Evolutionary conservation across 2,329 filamentous ascomycete species (phyloP), one percentile per base, ranked within the genome.

Genomic region (Seiridium cupressi): DNA sequence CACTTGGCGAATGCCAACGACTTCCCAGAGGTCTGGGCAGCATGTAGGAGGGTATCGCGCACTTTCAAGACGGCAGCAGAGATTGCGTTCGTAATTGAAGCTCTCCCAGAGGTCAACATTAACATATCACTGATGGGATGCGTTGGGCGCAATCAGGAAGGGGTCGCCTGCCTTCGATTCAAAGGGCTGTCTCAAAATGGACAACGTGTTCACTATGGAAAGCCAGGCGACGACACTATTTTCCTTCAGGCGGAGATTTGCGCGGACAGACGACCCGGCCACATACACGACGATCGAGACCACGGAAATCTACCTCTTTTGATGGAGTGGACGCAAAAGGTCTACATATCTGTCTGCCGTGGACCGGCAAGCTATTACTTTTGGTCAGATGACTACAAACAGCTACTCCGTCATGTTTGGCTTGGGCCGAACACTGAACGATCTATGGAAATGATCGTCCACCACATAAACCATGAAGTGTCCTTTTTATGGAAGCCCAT

Each of bases 301-400:
- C 31, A 38, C 32, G 42, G 49, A 13, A 47, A 54, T 31, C 46
- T 57, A 26, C 60, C 60, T 7, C 32, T 59, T 34, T 48, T 61
- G 36, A 40, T 61, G 4, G 60, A 61, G 47, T 61, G 60, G 60
- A 13, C 57, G 11, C 56, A 46, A n/a, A 55, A 51, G 9, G 13
- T 59, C 26, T 54, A 55, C 42, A 42, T 61, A 11, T 61, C 60
- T 5, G 51, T 61, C 9, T 55, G 46, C n/a, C 57, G 60, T n/a
- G 60, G 60, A 13, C 56, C 57, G 18, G 53, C 26, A 26, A 31
- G 60, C 34, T 57, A 57, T 35, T 36, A 56, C 40, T 26, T 42
- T 5, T 60, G 58, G 58, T 26, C 40, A 34, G 59, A 57, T 34
- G 46, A 54, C 31, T 18, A 54, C 44, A 47, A 26, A 40, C 38